Base-by-base conservation (phyloP, 2,329 filamentous ascomycete genomes). In the Aspergillus sp. region DNA sequence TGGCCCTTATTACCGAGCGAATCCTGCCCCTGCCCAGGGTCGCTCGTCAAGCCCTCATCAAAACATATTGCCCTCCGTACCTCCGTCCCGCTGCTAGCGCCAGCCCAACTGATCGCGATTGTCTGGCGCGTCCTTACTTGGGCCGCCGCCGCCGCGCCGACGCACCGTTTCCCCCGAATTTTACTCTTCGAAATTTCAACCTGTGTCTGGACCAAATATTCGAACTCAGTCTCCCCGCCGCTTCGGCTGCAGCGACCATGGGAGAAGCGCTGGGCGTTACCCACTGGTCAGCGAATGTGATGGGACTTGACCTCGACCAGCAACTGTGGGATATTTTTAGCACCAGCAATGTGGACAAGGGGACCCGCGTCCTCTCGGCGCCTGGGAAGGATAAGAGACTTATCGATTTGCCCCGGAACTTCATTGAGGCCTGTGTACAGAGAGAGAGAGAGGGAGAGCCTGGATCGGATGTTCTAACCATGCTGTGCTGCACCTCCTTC, bases 1-100 rank as follows among this genome's bases (percentile, higher is more conserved):
- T 32, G 25, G 36, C 39, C 2, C 35, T 53, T 3, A 12, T 47
- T 13, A 42, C 44, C 1, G 36, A 49, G 16, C 29, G 46, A 0
- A 51, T 52, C 25, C 24, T 33, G 2, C 46, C 50, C 2, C 34
- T 53, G 2, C 48, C 46, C 0, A 34, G 27, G 2, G 24, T 34
- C 5, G 42, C 40, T 1, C 40, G 48, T 11, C 13, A 45, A 2
- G 39, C 39, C 1, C 29, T 53, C 1, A 50, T 52, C 14, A 15
- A 39, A 4, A 39, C 35, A 12, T 51, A 45, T 17, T 52, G 50
- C 24, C 15, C 36, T 3, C 26, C 11, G 1, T 4, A 14, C 3
- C 32, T 12, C 13, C 30, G 11, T n/a, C 3, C 14, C 1, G 4
- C 12, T 26, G 42, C 20, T 1, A 17, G 2, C 1, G 29, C 33